Evolutionary conservation across 1,284 basidiomycete genomes (phyloP), one percentile per base, ranked within the genome.

Genomic region (Malassezia globosa): DNA sequence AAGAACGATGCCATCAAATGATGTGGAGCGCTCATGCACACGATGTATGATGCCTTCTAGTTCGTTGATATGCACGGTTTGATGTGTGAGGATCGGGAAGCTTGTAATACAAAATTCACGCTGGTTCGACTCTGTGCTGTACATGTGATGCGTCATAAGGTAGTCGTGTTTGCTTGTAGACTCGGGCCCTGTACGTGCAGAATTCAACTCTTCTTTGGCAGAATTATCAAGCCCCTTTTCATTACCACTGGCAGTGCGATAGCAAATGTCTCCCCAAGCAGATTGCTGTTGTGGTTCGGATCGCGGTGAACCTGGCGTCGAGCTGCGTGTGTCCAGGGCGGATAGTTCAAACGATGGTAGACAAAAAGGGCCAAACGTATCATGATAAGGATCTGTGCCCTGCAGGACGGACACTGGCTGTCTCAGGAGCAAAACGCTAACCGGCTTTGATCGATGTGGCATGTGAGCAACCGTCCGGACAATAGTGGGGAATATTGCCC

Each of bases 321-420:
- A 61, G 19, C 62, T 46, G 25, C 65, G 63, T 2, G 63, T 62
- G 21, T 68, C 66, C 38, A 68, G 51, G 3, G 66, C 66, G n/a
- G 60, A 61, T 6, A 59, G 46, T 7, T 62, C 60, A 31, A 63
- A 68, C 1, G 64, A 68, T 0, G 67, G 66, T 4, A 68, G 48
- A 42, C 67, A 68, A 42, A 70, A 68, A 3, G 64, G 50, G 3
- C 67, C 67, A 44, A 70, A 70, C 33, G 59, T 57, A 44, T 70
- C 66, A 37, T 70, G 67, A 31, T 66, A 70, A 1, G 67, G 60
- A 48, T 70, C 67, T 7, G 67, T 70, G 37, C 67, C 67, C 26
- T 62, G 55, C n/a, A 51, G 40, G 41, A 64, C 52, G 21, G 66
- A 53, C 7, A 68, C 56, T 5, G 67, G 66, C 23, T 63, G 61